Percentiles rank a stretch among this genome's conserved stretches.
These are phyloP conservation scores for Lasiodiplodia sp. DNA, from an alignment of 2,329 filamentous ascomycete genomes.

Conservation along the genomic window DNA sequence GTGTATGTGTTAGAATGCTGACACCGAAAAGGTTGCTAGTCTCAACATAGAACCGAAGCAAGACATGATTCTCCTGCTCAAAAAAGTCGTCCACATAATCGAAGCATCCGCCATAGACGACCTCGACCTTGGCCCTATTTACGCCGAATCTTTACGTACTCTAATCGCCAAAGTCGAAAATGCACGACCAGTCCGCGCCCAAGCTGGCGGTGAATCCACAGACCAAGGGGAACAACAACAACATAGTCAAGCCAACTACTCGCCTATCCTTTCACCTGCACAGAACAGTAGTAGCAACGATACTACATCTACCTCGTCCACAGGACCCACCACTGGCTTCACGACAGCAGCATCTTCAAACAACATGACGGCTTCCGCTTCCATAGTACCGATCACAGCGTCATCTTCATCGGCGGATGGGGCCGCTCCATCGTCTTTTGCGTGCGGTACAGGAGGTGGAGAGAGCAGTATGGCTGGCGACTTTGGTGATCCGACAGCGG, in stretches of 20 bases:
- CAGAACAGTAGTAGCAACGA: neutral
- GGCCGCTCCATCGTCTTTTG: neutral
- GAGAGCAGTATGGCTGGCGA: neutral
- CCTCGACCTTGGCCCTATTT: slow-evolving; percentile 23
- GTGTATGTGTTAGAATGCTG: neutral
- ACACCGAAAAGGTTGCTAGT: slow-evolving; percentile 4
- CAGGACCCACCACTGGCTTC: neutral
- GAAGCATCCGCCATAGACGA: slow-evolving; percentile 20
- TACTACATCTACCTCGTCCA: neutral
- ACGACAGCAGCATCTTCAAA: neutral
- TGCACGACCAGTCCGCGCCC: neutral
- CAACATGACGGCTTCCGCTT: neutral
- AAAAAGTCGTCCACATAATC: slow-evolving; percentile 24
- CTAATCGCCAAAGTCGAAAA: slow-evolving; percentile 21
- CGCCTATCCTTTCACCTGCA: neutral
- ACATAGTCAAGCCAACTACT: neutral
- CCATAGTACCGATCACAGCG: neutral
- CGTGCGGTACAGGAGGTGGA: neutral
- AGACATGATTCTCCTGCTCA: slow-evolving; percentile 18
- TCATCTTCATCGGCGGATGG: neutral
- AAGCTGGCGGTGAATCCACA: neutral
- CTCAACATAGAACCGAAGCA: slow-evolving; percentile 18
- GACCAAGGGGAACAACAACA: neutral
- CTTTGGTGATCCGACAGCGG: neutral
- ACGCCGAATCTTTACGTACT: slow-evolving; percentile 11